Evolutionary conservation across 306 rosid genomes (phyloP), one percentile per base, ranked within the genome.

Genomic region (Ceratonia siliqua): DNA sequence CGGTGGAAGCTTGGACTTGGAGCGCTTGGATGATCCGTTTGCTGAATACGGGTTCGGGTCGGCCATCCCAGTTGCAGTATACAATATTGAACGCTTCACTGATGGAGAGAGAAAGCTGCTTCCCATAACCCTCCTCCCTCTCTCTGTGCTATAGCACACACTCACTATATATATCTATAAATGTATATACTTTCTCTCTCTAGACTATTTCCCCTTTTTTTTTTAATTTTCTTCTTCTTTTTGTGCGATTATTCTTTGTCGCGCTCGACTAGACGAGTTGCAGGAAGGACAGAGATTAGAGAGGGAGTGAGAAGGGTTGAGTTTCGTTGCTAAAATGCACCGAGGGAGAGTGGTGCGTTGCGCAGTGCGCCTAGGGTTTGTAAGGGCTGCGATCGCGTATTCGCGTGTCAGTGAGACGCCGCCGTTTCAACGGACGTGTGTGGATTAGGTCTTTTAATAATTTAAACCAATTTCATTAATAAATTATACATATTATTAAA

Each of bases 1-100:
- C 2, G 75, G 88, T 5, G 74, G 87, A 50, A 56, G 61, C 80
- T 86, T 89, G 67, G 87, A 80, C 85, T 83, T 87, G 46, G 86
- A 77, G 67, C 97, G 96, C 79, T 91, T 91, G 41, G 89, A 72
- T 14, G 90, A 55, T 39, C 88, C 97, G 21, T 88, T 88, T 1
- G 67, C n/a, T 2, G 74, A 36, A 35, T n/a, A 66, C 20, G 65
- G 72, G 69, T 42, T 67, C 46, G 87, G 80, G 81, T 87, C 91
- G 74, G 81, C 14, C 62, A 80, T 64, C 54, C 62, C 75, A 50
- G 69, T 20, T 13, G 75, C 20, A 12, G 73, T 33, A 65, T 68
- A 74, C 6, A 43, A 22, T 4, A 79, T 25, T 35, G 95, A 53
- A 32, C 99, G 97, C 79, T 92, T 95, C n/a, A 68, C 75, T 68